Evolutionary conservation across 768 basidiomycete genomes (phyloP).

Genomic region (Paxillus rubicundulus): DNA sequence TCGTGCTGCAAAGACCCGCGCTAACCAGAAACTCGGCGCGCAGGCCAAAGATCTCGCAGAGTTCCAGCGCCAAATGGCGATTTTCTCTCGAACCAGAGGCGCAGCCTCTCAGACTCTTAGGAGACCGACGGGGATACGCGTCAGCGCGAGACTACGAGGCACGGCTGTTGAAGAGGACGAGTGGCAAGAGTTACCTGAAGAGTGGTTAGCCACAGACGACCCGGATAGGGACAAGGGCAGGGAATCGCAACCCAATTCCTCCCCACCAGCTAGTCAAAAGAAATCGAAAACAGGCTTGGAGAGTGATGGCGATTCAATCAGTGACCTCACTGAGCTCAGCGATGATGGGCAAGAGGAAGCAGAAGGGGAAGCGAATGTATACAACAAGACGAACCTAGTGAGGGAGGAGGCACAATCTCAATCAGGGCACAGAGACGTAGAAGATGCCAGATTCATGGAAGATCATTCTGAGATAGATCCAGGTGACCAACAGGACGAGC

Average conservation of each 20-base stretch:
- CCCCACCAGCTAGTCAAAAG: conserved; percentile 7
- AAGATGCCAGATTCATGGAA: background rate
- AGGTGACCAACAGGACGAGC: conserved; percentile 4
- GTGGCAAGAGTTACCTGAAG: conserved; percentile 79
- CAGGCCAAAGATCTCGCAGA: conserved; percentile 69
- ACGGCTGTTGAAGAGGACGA: conserved; percentile 50
- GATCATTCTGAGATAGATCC: background rate
- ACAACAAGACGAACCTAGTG: background rate
- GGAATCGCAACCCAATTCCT: conserved; percentile 5
- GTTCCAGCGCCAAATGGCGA: conserved; percentile 47
- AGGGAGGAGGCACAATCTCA: conserved; percentile 2
- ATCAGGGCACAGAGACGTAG: background rate
- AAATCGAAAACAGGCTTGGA: conserved; percentile 54
- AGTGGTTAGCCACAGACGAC: conserved; percentile 48
- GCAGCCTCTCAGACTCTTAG: conserved; percentile 23
- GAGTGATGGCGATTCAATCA: conserved; percentile 59
- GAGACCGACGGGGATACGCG: conserved; percentile 51
- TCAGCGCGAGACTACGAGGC: conserved; percentile 66
- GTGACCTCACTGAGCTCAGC: conserved; percentile 74
- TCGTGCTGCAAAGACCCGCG: conserved; percentile 68
- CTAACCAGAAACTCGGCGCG: conserved; percentile 64
- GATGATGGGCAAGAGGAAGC: conserved; percentile 38
- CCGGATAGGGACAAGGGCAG: conserved; percentile 17
- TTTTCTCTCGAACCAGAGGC: conserved; percentile 9
- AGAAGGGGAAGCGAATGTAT: conserved; percentile 11